These are phyloP conservation scores for Ramaria sp. DNA, from an alignment of 768 basidiomycete species.

Conservation along the genomic window DNA sequence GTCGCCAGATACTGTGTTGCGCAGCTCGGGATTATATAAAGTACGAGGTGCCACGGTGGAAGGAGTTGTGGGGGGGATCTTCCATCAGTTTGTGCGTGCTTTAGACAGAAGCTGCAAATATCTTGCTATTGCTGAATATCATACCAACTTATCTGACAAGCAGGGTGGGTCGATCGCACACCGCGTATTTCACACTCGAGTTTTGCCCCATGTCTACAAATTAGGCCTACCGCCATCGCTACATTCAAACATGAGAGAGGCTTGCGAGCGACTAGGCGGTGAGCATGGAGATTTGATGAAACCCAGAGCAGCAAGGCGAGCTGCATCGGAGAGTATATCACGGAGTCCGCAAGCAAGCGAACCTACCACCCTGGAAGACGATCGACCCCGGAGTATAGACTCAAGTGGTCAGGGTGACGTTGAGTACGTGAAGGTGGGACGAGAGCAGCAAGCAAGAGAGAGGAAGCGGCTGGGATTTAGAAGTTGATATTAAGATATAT, in stretches of 20 bases:
- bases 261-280: constrained; percentile 43
- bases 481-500: background rate
- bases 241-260: constrained; percentile 33
- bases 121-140: background rate
- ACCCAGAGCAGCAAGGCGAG: background rate
- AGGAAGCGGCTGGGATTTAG: background rate
- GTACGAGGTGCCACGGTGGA: constrained; percentile 69
- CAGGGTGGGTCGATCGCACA: constrained; percentile 31
- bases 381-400: too few species aligned
- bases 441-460: background rate
- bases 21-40: constrained; percentile 60
- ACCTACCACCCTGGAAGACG: background rate
- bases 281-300: constrained; percentile 22
- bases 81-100: constrained; percentile 64
- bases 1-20: constrained; percentile 25
- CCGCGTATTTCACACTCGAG: constrained; percentile 30
- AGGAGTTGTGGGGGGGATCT: constrained; percentile 66
- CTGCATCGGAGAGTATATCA: background rate
- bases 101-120: background rate
- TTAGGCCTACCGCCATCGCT: constrained; percentile 29
- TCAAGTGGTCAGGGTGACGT: background rate
- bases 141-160: background rate
- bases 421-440: background rate
- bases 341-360: background rate
- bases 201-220: constrained; percentile 27